phyloP scores from a whole-genome alignment of 2,329 filamentous ascomycete species.

The Phaeosphaeria sp. region DNA sequence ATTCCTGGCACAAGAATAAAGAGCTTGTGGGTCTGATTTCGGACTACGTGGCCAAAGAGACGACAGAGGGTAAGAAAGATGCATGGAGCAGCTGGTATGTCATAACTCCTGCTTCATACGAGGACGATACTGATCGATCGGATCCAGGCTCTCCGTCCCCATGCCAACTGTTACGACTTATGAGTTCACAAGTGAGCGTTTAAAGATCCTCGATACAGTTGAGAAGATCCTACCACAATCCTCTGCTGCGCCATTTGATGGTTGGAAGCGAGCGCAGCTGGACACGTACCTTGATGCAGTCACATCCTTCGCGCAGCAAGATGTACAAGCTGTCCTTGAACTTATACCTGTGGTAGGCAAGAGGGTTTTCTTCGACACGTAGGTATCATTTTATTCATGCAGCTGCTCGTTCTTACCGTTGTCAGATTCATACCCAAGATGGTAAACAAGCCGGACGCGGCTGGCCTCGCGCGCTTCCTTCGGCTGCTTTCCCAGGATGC shows the following conservation, averaged over 20 bases:
- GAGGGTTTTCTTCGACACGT: constrained; percentile 2
- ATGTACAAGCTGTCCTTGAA: constrained; percentile 1
- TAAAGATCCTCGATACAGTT: neutral
- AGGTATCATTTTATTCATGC: neutral
- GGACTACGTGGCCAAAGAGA: neutral
- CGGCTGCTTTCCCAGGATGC: neutral
- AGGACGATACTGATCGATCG: neutral
- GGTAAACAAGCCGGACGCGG: neutral
- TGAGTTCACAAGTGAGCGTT: neutral
- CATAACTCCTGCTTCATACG: no score
- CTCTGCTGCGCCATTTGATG: neutral
- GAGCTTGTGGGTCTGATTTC: neutral
- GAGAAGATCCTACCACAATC: neutral
- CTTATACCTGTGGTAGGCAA: neutral
- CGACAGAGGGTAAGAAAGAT: neutral
- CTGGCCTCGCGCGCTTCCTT: neutral
- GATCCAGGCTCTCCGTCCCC: neutral
- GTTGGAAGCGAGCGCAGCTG: neutral
- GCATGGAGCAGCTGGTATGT: neutral
- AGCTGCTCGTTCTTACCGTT: neutral
- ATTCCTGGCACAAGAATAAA: neutral
- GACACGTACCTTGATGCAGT: neutral
- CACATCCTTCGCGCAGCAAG: neutral
- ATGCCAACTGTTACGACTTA: neutral
- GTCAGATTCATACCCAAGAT: constrained; percentile 4